These are phyloP conservation scores for Aaosphaeria arxii DNA, from an alignment of 2,329 filamentous ascomycete species.

Conservation along the genomic window DNA sequence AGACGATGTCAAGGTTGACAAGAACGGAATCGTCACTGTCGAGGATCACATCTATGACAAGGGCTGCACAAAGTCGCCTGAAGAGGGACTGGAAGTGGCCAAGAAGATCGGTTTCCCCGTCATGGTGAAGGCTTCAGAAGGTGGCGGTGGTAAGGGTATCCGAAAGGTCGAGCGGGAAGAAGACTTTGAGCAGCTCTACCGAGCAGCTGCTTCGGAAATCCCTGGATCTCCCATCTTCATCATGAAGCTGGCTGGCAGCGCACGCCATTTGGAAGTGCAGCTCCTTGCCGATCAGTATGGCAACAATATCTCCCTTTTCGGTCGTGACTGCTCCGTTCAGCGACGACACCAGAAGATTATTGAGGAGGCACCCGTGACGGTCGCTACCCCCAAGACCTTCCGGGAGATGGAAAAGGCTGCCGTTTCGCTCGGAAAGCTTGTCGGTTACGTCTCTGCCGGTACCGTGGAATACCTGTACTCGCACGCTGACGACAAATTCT, in stretches of 20 bases:
- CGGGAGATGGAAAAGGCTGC: constrained; percentile 95
- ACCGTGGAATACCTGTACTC: constrained; percentile 99
- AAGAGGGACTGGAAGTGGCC: constrained; percentile 86
- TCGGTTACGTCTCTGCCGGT: constrained; percentile 97
- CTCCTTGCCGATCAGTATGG: constrained; percentile 97
- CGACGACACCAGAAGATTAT: constrained; percentile 99
- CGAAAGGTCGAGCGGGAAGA: constrained; percentile 87
- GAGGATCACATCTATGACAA: constrained; percentile 79
- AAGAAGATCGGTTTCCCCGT: constrained; percentile 94
- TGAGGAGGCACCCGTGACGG: constrained; percentile 96
- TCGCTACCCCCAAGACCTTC: constrained; percentile 87
- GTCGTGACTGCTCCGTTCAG: constrained; percentile 97
- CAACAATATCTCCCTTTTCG: constrained; percentile 98
- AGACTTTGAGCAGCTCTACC: constrained; percentile 83
- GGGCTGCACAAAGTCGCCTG: constrained; percentile 84
- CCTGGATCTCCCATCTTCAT: constrained; percentile 99
- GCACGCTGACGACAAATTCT: constrained; percentile 96
- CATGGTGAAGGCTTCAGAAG: constrained; percentile 99
- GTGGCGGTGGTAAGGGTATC: constrained; percentile 98
- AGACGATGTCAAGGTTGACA: constrained; percentile 73
- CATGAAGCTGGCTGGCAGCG: constrained; percentile 98
- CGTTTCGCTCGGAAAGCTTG: constrained; percentile 86
- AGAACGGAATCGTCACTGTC: constrained; percentile 87
- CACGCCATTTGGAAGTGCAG: constrained; percentile 95
- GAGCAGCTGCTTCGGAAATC: constrained; percentile 94